Conservation (phyloP, 2,329 filamentous ascomycete species). For the Fusarium redolens region DNA sequence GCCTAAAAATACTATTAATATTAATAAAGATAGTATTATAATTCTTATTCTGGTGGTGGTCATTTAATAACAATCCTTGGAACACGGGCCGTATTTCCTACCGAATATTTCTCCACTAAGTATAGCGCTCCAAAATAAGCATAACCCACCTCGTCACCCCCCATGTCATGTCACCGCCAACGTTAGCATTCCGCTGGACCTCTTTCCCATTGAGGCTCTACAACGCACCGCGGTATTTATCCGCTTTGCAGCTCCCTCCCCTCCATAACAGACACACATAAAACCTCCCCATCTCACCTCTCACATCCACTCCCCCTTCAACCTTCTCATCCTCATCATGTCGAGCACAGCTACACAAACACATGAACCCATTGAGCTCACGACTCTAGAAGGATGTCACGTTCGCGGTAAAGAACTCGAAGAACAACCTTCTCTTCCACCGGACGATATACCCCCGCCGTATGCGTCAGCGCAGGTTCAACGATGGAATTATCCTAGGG, state of each 20-base stretch:
- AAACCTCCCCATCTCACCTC: too few species aligned
- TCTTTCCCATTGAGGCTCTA: not conserved
- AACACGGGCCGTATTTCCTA: not conserved
- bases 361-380: slow-evolving; percentile 21
- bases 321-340: not conserved
- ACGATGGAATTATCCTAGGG: slow-evolving; percentile 52
- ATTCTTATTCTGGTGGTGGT: not conserved
- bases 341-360: slow-evolving; percentile 25
- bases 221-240: slow-evolving; percentile 1
- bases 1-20: too few species aligned
- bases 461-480: slow-evolving; percentile 46
- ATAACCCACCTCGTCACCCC: not conserved
- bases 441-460: slow-evolving; percentile 37
- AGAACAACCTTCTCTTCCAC: not conserved
- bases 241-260: not conserved
- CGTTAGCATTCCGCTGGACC: not conserved
- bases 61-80: not conserved
- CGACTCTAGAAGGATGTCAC: not conserved
- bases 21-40: too few species aligned
- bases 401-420: slow-evolving; percentile 12
- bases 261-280: not conserved
- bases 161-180: not conserved
- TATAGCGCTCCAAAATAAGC: not conserved
- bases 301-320: not conserved
- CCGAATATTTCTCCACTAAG: not conserved